Evolutionary conservation across 169 alveolate species (phyloP).

Genomic region (Eimeria falciformis): DNA sequence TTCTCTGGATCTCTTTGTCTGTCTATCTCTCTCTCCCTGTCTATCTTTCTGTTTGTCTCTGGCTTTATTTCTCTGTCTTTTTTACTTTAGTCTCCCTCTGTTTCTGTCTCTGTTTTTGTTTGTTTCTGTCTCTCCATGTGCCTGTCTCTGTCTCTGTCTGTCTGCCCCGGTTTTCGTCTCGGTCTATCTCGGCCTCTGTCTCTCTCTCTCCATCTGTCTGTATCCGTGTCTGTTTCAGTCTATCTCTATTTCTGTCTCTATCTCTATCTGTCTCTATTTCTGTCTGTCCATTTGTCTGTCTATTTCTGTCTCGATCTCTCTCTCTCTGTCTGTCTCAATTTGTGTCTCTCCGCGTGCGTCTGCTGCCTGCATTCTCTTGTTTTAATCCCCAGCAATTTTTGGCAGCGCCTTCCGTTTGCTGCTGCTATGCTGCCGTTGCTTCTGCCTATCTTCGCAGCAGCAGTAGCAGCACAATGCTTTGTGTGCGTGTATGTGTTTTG

Average conservation of each 20-base stretch:
- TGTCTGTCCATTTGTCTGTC: too few species aligned
- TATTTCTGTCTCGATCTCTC: too few species aligned
- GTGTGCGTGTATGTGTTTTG: neutral
- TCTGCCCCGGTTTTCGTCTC: too few species aligned
- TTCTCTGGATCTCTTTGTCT: neutral
- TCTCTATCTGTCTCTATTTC: neutral
- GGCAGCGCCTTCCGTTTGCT: neutral
- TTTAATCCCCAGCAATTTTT: too few species aligned
- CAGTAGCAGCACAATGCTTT: neutral
- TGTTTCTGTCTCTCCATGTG: neutral
- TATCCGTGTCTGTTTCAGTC: neutral
- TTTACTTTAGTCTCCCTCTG: neutral
- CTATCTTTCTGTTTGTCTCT: too few species aligned
- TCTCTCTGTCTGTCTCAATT: too few species aligned
- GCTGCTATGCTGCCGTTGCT: slow-evolving; percentile 41
- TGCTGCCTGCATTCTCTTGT: too few species aligned
- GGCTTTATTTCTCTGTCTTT: neutral
- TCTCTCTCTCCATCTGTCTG: too few species aligned
- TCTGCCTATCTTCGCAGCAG: neutral
- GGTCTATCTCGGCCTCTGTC: too few species aligned
- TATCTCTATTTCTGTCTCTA: neutral
- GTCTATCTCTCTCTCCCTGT: neutral
- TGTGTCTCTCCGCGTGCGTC: too few species aligned
- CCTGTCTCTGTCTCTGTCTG: neutral
- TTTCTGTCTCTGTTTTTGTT: too few species aligned